Evolutionary conservation across 129 eudicot genomes (phyloP).

Genomic region (Centrapalus pauciflorus): DNA sequence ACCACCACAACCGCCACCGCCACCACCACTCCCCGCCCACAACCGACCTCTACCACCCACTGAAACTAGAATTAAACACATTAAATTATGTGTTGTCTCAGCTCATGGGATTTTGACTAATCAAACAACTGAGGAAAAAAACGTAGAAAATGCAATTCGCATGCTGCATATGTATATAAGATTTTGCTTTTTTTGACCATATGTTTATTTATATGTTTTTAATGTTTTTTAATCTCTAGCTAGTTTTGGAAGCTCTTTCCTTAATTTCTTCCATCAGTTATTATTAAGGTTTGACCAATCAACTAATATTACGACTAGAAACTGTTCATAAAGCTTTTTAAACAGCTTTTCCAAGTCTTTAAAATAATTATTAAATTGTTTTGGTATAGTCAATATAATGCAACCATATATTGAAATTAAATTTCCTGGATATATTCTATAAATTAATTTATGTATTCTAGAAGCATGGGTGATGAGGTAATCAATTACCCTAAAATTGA

Average conservation of each 20-base stretch:
- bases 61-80: conserved; percentile 18
- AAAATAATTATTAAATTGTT: neutral
- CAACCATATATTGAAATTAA: conserved; percentile 10
- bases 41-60: conserved; percentile 9
- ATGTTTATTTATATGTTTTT: conserved; percentile 9
- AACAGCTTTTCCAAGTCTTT: neutral
- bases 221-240: neutral
- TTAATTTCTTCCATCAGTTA: conserved; percentile 12
- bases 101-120: conserved; percentile 25
- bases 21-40: neutral
- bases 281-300: conserved; percentile 21
- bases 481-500: conserved; percentile 33
- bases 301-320: neutral
- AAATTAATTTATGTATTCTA: neutral
- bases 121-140: conserved; percentile 18
- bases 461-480: conserved; percentile 12
- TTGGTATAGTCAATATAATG: conserved; percentile 11
- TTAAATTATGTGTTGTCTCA: conserved; percentile 9
- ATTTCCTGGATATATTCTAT: neutral
- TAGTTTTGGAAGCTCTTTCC: conserved; percentile 8
- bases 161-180: conserved; percentile 30
- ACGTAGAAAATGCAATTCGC: conserved; percentile 14
- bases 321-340: neutral
- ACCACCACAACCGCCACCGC: conserved; percentile 45
- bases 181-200: conserved; percentile 35